Conservation (phyloP, 768 basidiomycete genomes). For the Suillus tomentosus region DNA sequence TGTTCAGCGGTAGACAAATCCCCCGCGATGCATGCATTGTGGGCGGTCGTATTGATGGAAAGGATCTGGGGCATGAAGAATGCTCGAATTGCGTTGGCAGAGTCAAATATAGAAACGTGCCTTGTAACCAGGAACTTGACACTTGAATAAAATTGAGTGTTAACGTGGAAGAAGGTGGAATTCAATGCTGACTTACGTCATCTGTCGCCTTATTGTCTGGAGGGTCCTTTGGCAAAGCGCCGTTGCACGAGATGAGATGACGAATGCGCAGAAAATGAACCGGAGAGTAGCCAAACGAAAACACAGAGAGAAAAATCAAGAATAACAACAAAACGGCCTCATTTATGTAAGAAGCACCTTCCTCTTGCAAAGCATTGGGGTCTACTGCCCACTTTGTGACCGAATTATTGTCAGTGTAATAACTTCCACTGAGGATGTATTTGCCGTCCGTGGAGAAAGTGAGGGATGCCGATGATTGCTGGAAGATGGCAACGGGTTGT, state of each 20-base stretch:
- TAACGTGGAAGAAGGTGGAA: background rate
- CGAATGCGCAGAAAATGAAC: background rate
- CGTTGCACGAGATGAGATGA: background rate
- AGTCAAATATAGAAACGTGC: background rate
- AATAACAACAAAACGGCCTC: background rate
- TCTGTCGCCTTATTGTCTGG: background rate
- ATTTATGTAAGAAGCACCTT: background rate
- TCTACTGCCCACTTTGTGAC: background rate
- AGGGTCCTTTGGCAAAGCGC: background rate
- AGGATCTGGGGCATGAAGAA: background rate
- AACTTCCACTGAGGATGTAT: background rate
- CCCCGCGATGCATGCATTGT: background rate
- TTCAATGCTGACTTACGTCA: background rate
- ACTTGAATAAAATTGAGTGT: background rate
- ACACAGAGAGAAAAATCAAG: background rate
- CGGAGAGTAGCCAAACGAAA: background rate
- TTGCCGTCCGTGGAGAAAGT: background rate
- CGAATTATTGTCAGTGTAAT: background rate
- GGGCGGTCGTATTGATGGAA: background rate
- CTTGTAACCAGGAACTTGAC: background rate
- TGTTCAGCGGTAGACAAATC: background rate
- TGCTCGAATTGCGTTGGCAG: background rate
- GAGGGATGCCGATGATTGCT: background rate
- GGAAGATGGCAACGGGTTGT: background rate
- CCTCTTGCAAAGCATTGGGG: background rate